Evolutionary conservation across 1,284 basidiomycete genomes (phyloP).

Genomic region (Trametes hirsuta): DNA sequence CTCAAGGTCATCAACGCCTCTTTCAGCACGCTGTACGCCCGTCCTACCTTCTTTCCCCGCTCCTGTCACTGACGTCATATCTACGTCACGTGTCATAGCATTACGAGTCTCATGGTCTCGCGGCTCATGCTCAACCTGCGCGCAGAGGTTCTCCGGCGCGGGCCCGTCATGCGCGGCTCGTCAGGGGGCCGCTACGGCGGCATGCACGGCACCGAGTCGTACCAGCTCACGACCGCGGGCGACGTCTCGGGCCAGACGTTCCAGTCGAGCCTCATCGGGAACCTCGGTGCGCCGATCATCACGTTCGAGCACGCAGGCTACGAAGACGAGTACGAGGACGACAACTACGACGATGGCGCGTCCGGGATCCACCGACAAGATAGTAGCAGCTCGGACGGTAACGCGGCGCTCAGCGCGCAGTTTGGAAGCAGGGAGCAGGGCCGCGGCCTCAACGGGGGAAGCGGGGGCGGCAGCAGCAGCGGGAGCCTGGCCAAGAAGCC

Average conservation of each 20-base stretch:
- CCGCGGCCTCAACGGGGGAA: background rate
- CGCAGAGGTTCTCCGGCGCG: conserved; percentile 22
- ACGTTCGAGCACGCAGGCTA: conserved; percentile 19
- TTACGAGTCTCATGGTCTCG: conserved; percentile 34
- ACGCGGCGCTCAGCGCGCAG: background rate
- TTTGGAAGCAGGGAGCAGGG: background rate
- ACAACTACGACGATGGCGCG: conserved; percentile 8
- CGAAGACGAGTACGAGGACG: conserved; percentile 16
- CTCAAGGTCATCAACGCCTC: conserved; percentile 34
- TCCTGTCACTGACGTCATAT: background rate
- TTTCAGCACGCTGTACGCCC: conserved; percentile 31
- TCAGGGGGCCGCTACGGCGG: background rate
- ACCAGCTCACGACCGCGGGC: conserved; percentile 6
- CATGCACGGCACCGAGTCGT: conserved; percentile 4
- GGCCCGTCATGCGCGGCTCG: conserved; percentile 14
- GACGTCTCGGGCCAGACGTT: conserved; percentile 19
- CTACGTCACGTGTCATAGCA: conserved; percentile 11
- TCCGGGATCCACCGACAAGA: background rate
- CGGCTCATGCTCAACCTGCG: conserved; percentile 35
- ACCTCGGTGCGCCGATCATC: conserved; percentile 30
- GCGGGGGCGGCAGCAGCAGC: background rate
- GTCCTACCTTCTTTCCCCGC: background rate
- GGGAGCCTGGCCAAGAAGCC: conserved; percentile 6
- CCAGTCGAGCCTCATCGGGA: conserved; percentile 30
- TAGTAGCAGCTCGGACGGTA: background rate